Conservation (phyloP, 441 rosid species). For the Gossypium gossypioides region DNA sequence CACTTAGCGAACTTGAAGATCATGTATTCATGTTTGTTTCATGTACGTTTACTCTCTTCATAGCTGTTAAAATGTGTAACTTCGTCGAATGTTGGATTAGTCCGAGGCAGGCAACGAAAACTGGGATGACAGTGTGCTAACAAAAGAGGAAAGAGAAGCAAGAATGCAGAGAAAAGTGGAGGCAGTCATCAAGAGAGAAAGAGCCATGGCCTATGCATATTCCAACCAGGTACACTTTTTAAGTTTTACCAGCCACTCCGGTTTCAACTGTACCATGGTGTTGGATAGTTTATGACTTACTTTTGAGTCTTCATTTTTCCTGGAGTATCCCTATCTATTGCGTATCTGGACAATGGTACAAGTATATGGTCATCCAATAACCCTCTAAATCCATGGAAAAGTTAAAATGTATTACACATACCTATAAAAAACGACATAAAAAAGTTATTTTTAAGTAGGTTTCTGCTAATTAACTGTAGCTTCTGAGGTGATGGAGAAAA, state of each 20-base stretch:
- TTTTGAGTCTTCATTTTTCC: background rate
- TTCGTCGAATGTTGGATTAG: slow-evolving; percentile 23
- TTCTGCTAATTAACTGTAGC: too few relatives aligned
- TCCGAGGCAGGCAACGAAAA: slow-evolving; percentile 54
- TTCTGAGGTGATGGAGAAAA: too few relatives aligned
- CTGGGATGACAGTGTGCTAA: slow-evolving; percentile 78
- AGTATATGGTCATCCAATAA: background rate
- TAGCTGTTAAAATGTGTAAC: background rate
- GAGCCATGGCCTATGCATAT: slow-evolving; percentile 83
- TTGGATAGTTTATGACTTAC: background rate
- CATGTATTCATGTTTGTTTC: background rate
- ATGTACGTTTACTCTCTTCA: background rate
- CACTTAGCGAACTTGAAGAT: background rate
- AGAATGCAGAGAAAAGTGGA: slow-evolving; percentile 67
- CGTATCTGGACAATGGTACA: background rate
- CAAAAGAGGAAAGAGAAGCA: slow-evolving; percentile 67
- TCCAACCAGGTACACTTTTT: slow-evolving; percentile 62
- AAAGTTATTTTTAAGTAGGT: too few relatives aligned
- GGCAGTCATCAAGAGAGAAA: slow-evolving; percentile 70
- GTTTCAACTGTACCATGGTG: background rate
- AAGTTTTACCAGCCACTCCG: background rate
- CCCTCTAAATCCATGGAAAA: background rate
- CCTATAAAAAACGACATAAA: too few relatives aligned
- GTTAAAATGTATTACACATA: too few relatives aligned
- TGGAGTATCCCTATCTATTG: background rate